Evolutionary conservation across 2,329 filamentous ascomycete species (phyloP).

Genomic region (Trichophyton schoenleinii): DNA sequence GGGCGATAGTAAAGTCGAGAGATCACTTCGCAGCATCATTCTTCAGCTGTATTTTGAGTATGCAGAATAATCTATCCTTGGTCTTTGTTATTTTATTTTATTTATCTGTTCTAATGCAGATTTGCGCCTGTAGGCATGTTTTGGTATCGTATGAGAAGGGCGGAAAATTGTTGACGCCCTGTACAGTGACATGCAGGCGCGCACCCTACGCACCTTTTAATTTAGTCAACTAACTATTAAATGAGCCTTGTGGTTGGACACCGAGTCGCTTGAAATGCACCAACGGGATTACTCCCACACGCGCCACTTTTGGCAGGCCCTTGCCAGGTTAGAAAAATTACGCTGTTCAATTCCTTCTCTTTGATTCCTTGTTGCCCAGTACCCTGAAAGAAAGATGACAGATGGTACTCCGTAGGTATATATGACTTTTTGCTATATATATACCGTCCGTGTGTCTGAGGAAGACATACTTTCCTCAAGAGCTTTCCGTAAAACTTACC

Average conservation of each 20-base stretch:
- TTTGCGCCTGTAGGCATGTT: slow-evolving; percentile 4
- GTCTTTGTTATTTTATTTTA: background rate
- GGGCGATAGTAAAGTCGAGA: background rate
- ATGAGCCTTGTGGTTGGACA: background rate
- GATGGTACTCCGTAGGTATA: no score
- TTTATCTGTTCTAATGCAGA: background rate
- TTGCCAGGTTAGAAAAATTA: background rate
- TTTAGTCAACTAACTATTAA: background rate
- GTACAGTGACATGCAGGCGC: background rate
- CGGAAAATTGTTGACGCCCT: background rate
- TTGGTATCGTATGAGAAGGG: background rate
- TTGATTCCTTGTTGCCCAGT: background rate
- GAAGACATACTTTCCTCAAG: no score
- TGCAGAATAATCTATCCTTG: background rate
- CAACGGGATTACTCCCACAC: background rate
- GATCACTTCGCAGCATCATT: background rate
- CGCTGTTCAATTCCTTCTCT: background rate
- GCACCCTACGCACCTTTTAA: background rate
- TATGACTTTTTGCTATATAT: background rate
- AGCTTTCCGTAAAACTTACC: background rate
- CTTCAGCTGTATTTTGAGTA: background rate
- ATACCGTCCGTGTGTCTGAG: no score
- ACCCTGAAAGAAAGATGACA: background rate
- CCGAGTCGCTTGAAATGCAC: background rate
- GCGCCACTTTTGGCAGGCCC: background rate